These are phyloP conservation scores for Microsporum audouinii DNA, from an alignment of 2,329 filamentous ascomycete species.

Conservation along the genomic window DNA sequence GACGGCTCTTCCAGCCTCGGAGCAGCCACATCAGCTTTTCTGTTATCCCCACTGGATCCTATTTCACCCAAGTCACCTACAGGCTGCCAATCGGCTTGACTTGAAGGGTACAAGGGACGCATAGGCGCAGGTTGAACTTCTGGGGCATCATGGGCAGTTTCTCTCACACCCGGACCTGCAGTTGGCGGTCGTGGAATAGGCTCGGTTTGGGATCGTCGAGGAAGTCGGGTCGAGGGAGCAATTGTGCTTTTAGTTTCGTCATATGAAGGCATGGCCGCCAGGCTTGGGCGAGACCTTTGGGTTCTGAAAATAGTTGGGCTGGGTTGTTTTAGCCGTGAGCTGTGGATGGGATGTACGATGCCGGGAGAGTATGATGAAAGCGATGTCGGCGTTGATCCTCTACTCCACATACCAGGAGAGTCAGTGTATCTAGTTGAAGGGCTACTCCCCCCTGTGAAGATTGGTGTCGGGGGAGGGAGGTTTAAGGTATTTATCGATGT, in stretches of 20 bases:
- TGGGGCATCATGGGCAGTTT: background rate
- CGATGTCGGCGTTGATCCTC: slow-evolving; percentile 39
- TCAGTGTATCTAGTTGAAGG: slow-evolving; percentile 38
- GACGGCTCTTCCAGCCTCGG: background rate
- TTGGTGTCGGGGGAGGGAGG: slow-evolving; percentile 29
- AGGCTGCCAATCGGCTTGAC: background rate
- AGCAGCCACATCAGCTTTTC: background rate
- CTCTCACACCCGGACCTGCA: background rate
- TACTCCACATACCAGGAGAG: slow-evolving; percentile 37
- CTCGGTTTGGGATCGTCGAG: slow-evolving; percentile 10
- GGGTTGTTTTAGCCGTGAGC: slow-evolving; percentile 26
- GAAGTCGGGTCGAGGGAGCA: slow-evolving; percentile 1
- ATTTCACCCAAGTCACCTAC: background rate
- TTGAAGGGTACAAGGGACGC: background rate
- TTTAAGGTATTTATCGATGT: slow-evolving; percentile 27
- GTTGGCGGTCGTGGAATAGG: background rate
- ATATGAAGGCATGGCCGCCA: slow-evolving; percentile 13
- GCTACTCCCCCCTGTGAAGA: slow-evolving; percentile 31
- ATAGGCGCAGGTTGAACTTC: background rate
- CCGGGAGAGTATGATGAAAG: slow-evolving; percentile 41
- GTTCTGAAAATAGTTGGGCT: slow-evolving; percentile 30
- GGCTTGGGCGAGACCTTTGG: slow-evolving; percentile 15
- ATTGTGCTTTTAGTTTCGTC: slow-evolving; percentile 8
- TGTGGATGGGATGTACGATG: slow-evolving; percentile 32
- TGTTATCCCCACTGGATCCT: background rate